phyloP scores from a whole-genome alignment of 78 protist species.

The Anaeramoeba flamelloides region DNA sequence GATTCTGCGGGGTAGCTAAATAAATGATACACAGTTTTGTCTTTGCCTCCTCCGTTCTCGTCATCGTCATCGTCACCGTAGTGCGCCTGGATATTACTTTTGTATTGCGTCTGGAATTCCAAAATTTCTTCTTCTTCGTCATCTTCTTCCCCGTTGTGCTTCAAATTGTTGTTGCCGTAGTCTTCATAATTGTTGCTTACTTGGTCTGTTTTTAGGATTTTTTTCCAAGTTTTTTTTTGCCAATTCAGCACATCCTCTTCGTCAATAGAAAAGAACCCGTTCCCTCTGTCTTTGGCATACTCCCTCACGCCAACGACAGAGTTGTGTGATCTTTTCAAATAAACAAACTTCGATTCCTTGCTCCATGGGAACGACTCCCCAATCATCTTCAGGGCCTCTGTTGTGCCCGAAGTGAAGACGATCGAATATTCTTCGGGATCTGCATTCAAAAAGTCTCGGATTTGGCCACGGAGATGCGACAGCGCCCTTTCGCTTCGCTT shows the following conservation, averaged over 20 bases:
- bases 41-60: no score
- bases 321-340: conserved; percentile 30
- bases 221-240: no score
- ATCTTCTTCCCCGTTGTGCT: no score
- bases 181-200: no score
- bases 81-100: no score
- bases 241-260: neutral
- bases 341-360: conserved; percentile 7
- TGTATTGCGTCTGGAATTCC: no score
- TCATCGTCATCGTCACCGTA: no score
- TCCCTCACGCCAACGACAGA: conserved; percentile 42
- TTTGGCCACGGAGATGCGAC: conserved; percentile 9
- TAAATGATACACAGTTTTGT: conserved; percentile 15
- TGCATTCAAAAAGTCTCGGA: conserved; percentile 34
- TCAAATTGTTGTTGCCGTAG: no score
- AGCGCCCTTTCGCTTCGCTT: conserved; percentile 4
- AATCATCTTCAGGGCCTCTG: conserved; percentile 46
- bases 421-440: conserved; percentile 36
- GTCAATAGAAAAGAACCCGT: neutral
- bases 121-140: no score
- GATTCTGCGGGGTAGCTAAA: conserved; percentile 48
- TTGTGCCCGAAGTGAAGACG: conserved; percentile 58
- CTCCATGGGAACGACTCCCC: conserved; percentile 57
- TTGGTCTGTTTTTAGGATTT: no score
- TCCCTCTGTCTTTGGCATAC: conserved; percentile 2